These are phyloP conservation scores for Nicotiana tabacum DNA, from an alignment of 257 asterid genomes.

Conservation along the genomic window DNA sequence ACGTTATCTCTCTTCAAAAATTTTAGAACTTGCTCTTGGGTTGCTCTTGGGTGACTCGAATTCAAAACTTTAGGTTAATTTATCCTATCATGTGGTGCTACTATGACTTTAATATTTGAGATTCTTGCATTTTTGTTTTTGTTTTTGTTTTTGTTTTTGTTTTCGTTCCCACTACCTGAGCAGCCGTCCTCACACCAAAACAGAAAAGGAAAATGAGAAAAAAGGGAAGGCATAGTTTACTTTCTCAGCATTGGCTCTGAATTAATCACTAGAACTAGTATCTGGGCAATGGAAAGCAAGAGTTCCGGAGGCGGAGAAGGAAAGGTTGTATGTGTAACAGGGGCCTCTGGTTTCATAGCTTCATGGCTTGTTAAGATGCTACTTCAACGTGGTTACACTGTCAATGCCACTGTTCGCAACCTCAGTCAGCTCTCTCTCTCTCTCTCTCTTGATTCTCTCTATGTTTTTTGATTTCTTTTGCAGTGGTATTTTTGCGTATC, in stretches of 20 bases:
- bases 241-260: neutral
- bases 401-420: conserved; percentile 55
- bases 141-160: no score
- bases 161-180: no score
- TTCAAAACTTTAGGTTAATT: no score
- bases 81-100: no score
- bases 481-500: neutral
- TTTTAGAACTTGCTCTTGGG: no score
- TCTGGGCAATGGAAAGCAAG: neutral
- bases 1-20: no score
- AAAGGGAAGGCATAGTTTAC: neutral
- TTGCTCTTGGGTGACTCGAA: no score
- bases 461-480: neutral
- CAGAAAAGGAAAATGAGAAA: no score
- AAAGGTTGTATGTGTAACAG: conserved; percentile 59
- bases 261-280: neutral
- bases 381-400: conserved; percentile 54
- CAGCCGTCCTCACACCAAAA: no score
- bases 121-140: no score
- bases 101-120: no score
- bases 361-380: conserved; percentile 62
- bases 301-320: conserved; percentile 14
- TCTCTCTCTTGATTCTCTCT: neutral
- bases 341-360: conserved; percentile 59
- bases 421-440: conserved; percentile 20